Conservation (phyloP, 345 rosid species). For the Gossypium ekmanianum region DNA sequence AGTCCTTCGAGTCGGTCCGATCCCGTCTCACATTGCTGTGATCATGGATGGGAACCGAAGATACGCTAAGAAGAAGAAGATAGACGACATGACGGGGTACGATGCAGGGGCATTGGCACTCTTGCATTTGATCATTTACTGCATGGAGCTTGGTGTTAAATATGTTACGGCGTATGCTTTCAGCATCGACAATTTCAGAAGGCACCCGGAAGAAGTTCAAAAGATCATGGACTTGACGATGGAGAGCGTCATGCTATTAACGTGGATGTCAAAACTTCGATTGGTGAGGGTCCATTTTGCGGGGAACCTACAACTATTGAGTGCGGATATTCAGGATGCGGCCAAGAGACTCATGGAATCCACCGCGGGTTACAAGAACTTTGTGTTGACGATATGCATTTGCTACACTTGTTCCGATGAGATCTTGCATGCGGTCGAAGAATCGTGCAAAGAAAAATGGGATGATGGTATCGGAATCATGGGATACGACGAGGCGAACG, state of each 20-base stretch:
- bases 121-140: background rate
- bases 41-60: slow-evolving; percentile 11
- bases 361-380: slow-evolving; percentile 32
- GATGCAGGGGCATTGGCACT: slow-evolving; percentile 3
- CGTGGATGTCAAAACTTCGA: slow-evolving; percentile 31
- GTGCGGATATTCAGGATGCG: slow-evolving; percentile 29
- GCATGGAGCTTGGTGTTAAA: slow-evolving; percentile 42
- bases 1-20: background rate
- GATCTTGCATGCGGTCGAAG: slow-evolving; percentile 43
- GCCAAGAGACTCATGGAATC: slow-evolving; percentile 35
- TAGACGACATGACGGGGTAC: background rate
- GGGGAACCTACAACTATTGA: slow-evolving; percentile 42
- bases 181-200: slow-evolving; percentile 57
- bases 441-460: slow-evolving; percentile 31
- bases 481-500: background rate
- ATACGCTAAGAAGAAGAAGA: background rate
- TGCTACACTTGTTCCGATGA: slow-evolving; percentile 43
- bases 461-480: background rate
- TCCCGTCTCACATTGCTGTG: background rate
- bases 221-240: slow-evolving; percentile 43
- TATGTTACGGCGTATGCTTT: slow-evolving; percentile 47
- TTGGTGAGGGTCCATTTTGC: slow-evolving; percentile 30
- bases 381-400: slow-evolving; percentile 34
- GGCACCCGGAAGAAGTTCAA: slow-evolving; percentile 43
- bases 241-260: slow-evolving; percentile 35